Conservation (phyloP, 75 land plant genomes). For the Cupressus sempervirens region DNA sequence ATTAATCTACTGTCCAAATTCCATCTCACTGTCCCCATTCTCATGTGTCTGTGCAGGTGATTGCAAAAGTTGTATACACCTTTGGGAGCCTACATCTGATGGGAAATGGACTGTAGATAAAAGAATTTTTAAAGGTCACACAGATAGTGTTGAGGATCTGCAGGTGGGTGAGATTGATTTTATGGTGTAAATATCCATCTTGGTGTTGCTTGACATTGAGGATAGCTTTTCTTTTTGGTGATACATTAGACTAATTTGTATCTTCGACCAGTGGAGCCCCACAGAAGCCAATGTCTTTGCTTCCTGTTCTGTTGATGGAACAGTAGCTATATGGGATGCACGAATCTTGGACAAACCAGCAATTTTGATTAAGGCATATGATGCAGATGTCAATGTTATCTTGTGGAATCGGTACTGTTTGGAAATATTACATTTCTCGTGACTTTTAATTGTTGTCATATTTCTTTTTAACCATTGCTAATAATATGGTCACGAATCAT, state of each 20-base stretch:
- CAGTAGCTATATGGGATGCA: slow-evolving; percentile 84
- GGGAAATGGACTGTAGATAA: slow-evolving; percentile 63
- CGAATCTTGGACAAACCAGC: slow-evolving; percentile 54
- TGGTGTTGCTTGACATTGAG: background rate
- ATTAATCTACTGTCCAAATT: background rate
- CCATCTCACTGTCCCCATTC: background rate
- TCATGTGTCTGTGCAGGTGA: slow-evolving; percentile 51
- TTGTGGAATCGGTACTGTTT: slow-evolving; percentile 89
- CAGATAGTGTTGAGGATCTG: slow-evolving; percentile 79
- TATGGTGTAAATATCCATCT: background rate
- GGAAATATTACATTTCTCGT: background rate
- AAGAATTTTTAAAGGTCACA: slow-evolving; percentile 56
- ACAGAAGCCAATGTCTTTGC: slow-evolving; percentile 90
- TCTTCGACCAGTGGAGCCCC: slow-evolving; percentile 87
- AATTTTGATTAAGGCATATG: slow-evolving; percentile 76
- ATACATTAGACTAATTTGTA: background rate
- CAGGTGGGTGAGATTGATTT: slow-evolving; percentile 35
- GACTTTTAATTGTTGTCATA: background rate
- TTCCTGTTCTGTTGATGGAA: slow-evolving; percentile 91
- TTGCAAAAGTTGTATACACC: slow-evolving; percentile 75
- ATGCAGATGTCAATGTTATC: slow-evolving; percentile 96
- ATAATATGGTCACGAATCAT: background rate
- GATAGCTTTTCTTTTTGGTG: background rate
- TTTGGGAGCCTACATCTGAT: slow-evolving; percentile 81
- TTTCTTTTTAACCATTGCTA: background rate